phyloP scores from a whole-genome alignment of 148 eudicot species.

The Fagopyrum homotropicum region DNA sequence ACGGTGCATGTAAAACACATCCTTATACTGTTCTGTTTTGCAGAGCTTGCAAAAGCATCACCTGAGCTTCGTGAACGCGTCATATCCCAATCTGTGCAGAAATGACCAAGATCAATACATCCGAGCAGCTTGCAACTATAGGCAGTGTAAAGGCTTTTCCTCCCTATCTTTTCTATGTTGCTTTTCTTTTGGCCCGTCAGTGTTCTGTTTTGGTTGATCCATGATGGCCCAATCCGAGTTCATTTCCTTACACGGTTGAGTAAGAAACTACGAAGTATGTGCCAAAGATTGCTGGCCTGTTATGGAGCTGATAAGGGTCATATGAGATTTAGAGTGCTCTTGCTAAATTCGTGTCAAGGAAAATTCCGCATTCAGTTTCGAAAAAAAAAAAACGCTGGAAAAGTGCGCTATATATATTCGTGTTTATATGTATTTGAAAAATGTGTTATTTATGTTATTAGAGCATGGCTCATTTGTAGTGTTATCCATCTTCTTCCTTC shows the following conservation, averaged over 20 bases:
- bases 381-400: background rate
- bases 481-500: background rate
- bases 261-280: background rate
- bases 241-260: background rate
- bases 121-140: background rate
- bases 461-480: background rate
- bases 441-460: background rate
- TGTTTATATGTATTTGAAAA: slow-evolving; percentile 2
- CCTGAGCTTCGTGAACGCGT: slow-evolving; percentile 70
- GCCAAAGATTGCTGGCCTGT: background rate
- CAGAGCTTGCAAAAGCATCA: slow-evolving; percentile 66
- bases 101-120: slow-evolving; percentile 22
- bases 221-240: background rate
- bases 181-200: background rate
- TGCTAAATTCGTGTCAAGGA: background rate
- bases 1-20: no score
- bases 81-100: slow-evolving; percentile 45
- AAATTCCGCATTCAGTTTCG: no score
- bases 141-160: slow-evolving; percentile 10
- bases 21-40: slow-evolving; percentile 1
- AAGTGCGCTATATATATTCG: background rate
- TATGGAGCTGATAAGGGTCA: slow-evolving; percentile 6
- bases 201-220: slow-evolving; percentile 4
- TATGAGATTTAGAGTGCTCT: background rate
- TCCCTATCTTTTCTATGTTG: background rate